phyloP scores from a whole-genome alignment of 2,329 filamentous ascomycete genomes.

The Lasiodiplodia citricola region DNA sequence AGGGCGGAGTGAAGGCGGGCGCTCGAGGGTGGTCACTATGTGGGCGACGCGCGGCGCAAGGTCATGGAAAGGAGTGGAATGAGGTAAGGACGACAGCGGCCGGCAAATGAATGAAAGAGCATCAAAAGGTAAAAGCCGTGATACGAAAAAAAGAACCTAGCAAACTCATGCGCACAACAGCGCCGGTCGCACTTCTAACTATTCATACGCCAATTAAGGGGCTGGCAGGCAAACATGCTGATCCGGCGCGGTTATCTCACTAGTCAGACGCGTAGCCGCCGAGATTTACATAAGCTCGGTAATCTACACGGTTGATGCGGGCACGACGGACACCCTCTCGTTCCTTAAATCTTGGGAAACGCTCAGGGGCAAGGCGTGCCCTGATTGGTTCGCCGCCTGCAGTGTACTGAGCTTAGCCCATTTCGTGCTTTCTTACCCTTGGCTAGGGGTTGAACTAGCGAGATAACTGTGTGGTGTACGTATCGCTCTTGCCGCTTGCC shows the following conservation, averaged over 20 bases:
- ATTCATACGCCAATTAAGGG: conserved; percentile 14
- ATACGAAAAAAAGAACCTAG: background rate
- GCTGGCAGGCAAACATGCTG: conserved; percentile 1
- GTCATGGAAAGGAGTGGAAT: conserved; percentile 11
- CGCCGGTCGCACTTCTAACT: conserved; percentile 6
- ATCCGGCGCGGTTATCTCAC: background rate
- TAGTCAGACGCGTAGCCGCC: background rate
- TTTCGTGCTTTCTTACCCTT: background rate
- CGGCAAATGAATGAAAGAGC: background rate
- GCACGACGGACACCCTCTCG: no score
- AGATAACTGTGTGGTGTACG: background rate
- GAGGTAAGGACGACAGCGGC: background rate
- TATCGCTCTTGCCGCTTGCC: background rate
- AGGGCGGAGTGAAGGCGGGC: background rate
- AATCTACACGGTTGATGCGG: background rate
- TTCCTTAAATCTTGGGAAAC: background rate
- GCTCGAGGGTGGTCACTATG: background rate
- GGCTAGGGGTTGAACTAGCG: background rate
- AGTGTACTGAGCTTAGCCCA: background rate
- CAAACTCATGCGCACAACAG: conserved; percentile 8
- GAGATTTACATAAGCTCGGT: background rate
- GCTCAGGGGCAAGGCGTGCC: background rate
- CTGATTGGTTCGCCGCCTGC: background rate
- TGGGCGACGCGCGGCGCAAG: conserved; percentile 11
- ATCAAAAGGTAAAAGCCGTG: conserved; percentile 2